Base-by-base conservation (phyloP, 169 alveolate genomes). In the Plasmodium inui region DNA sequence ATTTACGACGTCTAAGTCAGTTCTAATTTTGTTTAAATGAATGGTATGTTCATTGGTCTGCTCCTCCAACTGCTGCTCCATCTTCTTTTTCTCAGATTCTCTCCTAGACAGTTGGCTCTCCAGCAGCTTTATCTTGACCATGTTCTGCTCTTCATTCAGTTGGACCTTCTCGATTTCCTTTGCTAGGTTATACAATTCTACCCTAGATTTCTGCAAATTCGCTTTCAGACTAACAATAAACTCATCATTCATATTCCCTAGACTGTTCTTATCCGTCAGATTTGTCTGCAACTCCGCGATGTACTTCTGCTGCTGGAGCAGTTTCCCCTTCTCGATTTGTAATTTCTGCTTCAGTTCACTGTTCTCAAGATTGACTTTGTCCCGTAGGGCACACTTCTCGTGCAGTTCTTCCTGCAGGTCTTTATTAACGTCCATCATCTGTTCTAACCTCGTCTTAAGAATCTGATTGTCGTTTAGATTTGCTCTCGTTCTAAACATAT, bases 361-460 rank as follows among this genome's bases (percentile, higher is more conserved):
- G 19, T 79, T 61, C 12, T 89, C 90, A 32, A 14, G 61, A 41
- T 89, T 89, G 30, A 89, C 73, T 67, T 89, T 79, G 41, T 81
- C 94, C 30, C 39, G 17, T 19, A 39, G 12, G n/a, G 44, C 22
- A 1, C 26, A 30, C 32, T 61, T 79, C 1, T 39, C 22, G 14
- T 78, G 83, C 19, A 89, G 22, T 32, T 89, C 84, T 41, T 55
- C 72, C 72, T 89, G 70, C 37, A 89, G 53, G 19, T 79, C 90
- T 61, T 78, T 61, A 28, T 89, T 89, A 26, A 44, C n/a, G 8
- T 61, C 70, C n/a, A 89, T 34, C 34, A 89, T n/a, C 10, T 89
- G 83, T 4, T 89, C 90, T 19, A 89, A 57, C 53, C 94, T 78
- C 0, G 41, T 81, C 72, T 89, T 89, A 12, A 89, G 72, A 0